A percentile compares a stretch with the other conserved stretches of the same genome.
Conservation (phyloP, 331 rosid species). For the Stylosanthes scabra region DNA sequence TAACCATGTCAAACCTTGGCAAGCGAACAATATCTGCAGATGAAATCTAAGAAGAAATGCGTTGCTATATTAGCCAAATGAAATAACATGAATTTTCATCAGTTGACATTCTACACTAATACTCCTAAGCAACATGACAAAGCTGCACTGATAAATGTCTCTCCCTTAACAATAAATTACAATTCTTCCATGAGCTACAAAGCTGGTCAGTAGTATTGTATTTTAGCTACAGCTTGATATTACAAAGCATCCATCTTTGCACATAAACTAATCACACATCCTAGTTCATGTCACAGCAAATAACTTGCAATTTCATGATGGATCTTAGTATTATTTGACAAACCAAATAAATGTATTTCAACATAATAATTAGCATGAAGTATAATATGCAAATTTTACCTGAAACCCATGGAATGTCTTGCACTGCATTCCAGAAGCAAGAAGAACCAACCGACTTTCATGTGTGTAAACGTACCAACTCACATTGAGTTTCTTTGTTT, state of each 20-base stretch:
- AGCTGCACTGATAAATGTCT: slow-evolving; percentile 32
- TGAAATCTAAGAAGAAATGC: slow-evolving; percentile 73
- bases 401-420: slow-evolving; percentile 95
- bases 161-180: slow-evolving; percentile 22
- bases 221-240: not conserved
- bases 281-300: slow-evolving; percentile 13
- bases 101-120: slow-evolving; percentile 25
- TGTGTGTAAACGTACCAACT: slow-evolving; percentile 96
- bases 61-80: slow-evolving; percentile 46
- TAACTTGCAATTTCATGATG: not conserved
- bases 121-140: slow-evolving; percentile 28
- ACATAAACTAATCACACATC: not conserved
- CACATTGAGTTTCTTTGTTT: slow-evolving; percentile 81
- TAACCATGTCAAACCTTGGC: slow-evolving; percentile 96
- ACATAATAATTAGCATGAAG: slow-evolving; percentile 19
- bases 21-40: slow-evolving; percentile 92
- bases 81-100: slow-evolving; percentile 34
- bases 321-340: slow-evolving; percentile 11
- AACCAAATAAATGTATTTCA: slow-evolving; percentile 21
- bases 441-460: slow-evolving; percentile 98
- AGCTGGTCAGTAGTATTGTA: not conserved
- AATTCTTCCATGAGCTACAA: slow-evolving; percentile 13
- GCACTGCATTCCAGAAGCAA: slow-evolving; percentile 99
- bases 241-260: not conserved
- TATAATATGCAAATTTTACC: slow-evolving; percentile 52